Base-by-base conservation (phyloP, 225 moss, liverwort and hornwort genomes). In the Straminergon stramineum region DNA sequence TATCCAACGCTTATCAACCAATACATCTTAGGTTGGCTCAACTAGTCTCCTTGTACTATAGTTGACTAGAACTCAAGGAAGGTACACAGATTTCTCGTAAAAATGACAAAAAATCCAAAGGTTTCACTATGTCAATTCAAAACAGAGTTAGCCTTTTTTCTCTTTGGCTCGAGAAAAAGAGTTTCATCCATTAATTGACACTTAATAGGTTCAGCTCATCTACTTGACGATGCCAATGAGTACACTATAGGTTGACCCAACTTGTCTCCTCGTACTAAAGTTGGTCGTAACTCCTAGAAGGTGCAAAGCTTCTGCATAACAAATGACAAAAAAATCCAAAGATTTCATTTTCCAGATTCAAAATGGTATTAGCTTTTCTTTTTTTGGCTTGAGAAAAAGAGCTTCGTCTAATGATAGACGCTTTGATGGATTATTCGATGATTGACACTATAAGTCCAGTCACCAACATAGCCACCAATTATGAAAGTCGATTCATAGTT, bases 141-240 rank as follows among this genome's bases (percentile, higher is more conserved):
- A 22, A 23, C 41, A 24, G 15, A 16, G 13, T 39, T 6, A 39
- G 2, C 13, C 23, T 70, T 71, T 71, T 28, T 9, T 27, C 28
- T 45, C 45, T 43, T 43, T 0, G 1, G 0, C 6, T 0, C 3
- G 1, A 10, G 0, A 10, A 28, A 26, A 27, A 27, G 16, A 73
- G 3, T 5, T 41, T 41, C 27, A 15, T 41, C 0, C 1, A 0
- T 13, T 73, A 43, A 15, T 39, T 22, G n/a, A 41, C 39, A 22
- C 21, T 68, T 68, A 20, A 0, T 39, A 6, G 11, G 6, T 39
- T 39, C 24, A 70, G 13, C 11, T 22, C 23, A 23, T 10, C 39
- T 39, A 39, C 23, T 7, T 2, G 6, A 24, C 4, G 1, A 2
- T 39, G 1, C 39, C 39, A 70, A 71, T 9, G 2, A 26, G 1